Base-by-base conservation (phyloP, 768 basidiomycete genomes). In the Leucogyrophana mollusca region DNA sequence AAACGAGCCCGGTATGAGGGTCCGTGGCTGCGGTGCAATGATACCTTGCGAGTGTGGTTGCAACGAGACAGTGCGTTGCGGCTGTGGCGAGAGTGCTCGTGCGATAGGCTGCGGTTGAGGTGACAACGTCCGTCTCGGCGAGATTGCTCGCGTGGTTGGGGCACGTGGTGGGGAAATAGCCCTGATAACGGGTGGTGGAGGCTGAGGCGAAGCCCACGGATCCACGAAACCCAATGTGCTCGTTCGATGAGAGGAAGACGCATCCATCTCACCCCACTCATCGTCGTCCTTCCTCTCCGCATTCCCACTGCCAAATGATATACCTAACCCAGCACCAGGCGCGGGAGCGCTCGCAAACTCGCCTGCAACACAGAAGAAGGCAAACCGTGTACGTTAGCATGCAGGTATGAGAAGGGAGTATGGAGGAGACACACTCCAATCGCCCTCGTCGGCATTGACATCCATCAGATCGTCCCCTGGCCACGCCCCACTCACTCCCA, bases 381-480 rank as follows among this genome's bases (percentile, higher is more conserved):
- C n/a, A n/a, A n/a, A n/a, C n/a, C n/a, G n/a, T n/a, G n/a, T n/a
- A n/a, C n/a, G n/a, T n/a, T n/a, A n/a, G n/a, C n/a, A n/a, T n/a
- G n/a, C n/a, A n/a, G n/a, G n/a, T n/a, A n/a, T n/a, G n/a, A n/a
- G n/a, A n/a, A n/a, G n/a, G n/a, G n/a, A n/a, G n/a, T n/a, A n/a
- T 17, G 36, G 37, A 32, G n/a, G 27, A 16, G 3, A 74, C 85
- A 60, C 61, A 90, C 94, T 88, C 94, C 94, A 99, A 60, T 97
- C 95, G 56, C 85, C 94, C 20, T 84, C 79, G 56, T 98, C 94
- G 0, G 90, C 93, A 58, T 93, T 85, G 4, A 97, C 84, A 59
- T 99, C 94, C 62, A 97, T 95, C 46, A 97, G 64, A 64, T 97
- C 90, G 7, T 79, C 84, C 58, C 77, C 52, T 23, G 58, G 59